Evolutionary conservation across 1,139 yeast species (phyloP).

Genomic region (Saccharomyces hybrid): DNA sequence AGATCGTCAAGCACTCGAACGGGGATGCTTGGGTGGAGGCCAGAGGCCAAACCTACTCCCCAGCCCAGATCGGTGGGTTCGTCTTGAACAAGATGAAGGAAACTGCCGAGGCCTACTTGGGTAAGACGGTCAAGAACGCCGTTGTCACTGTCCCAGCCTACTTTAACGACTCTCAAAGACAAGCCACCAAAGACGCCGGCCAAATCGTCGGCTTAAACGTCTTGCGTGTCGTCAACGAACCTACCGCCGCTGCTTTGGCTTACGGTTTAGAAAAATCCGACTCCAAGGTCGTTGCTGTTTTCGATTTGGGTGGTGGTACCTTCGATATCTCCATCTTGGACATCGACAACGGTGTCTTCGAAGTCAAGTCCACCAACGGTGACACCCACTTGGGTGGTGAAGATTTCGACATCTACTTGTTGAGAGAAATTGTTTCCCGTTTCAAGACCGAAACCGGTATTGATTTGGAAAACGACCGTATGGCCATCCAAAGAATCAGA

Average conservation of each 20-base stretch:
- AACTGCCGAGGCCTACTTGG: constrained; percentile 87
- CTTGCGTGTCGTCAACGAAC: constrained; percentile 89
- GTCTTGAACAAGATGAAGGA: constrained; percentile 86
- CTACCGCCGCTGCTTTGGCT: constrained; percentile 95
- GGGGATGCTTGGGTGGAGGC: constrained; percentile 81
- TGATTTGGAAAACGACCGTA: constrained; percentile 65
- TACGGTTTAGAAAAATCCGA: constrained; percentile 87
- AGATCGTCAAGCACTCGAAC: constrained; percentile 49
- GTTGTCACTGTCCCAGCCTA: constrained; percentile 96
- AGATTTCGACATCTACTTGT: constrained; percentile 87
- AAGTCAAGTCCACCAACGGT: constrained; percentile 92
- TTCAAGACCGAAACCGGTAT: constrained; percentile 84
- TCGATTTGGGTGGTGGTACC: constrained; percentile 97
- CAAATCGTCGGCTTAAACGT: constrained; percentile 88
- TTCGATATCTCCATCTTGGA: constrained; percentile 85
- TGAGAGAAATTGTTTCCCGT: constrained; percentile 73
- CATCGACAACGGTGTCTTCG: constrained; percentile 90
- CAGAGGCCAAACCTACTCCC: constrained; percentile 64
- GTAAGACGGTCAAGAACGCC: constrained; percentile 84
- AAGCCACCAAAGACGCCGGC: constrained; percentile 95
- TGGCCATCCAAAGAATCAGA: constrained; percentile 84
- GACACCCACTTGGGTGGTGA: constrained; percentile 97
- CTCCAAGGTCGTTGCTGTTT: constrained; percentile 81
- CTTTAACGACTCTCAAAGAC: constrained; percentile 95
- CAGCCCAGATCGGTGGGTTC: constrained; percentile 91